Evolutionary conservation across 2,329 filamentous ascomycete species (phyloP).

Genomic region (Colletotrichum sp.): DNA sequence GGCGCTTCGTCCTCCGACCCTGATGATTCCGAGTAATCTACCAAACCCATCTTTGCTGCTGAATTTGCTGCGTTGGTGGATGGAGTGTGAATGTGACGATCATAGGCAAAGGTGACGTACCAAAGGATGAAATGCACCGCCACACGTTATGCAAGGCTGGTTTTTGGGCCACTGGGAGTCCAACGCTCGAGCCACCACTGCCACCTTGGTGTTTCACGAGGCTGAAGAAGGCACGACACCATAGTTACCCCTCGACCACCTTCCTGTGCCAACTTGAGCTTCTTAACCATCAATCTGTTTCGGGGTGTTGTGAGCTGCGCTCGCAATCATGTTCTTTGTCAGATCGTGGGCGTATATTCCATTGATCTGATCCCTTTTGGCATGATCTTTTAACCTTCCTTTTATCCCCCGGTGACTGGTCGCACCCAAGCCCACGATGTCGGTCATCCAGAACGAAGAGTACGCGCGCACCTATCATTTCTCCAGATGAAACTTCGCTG

Average conservation of each 20-base stretch:
- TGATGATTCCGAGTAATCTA: slow-evolving; percentile 85
- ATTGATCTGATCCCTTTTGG: slow-evolving; percentile 1
- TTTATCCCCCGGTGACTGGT: slow-evolving; percentile 7
- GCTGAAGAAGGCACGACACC: slow-evolving; percentile 16
- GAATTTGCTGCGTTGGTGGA: not conserved
- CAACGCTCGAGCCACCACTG: slow-evolving; percentile 1
- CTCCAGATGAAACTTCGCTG: not conserved
- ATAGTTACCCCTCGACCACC: slow-evolving; percentile 1
- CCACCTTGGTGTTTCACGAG: slow-evolving; percentile 21
- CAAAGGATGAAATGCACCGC: not conserved
- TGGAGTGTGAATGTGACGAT: not conserved
- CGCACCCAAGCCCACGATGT: slow-evolving; percentile 35
- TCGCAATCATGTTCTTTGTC: slow-evolving; percentile 17
- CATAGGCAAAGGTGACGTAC: not conserved
- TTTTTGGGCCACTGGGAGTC: not conserved
- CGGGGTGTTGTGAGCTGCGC: slow-evolving; percentile 10
- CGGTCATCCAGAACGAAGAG: slow-evolving; percentile 50
- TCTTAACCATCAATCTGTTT: not conserved
- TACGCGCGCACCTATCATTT: slow-evolving; percentile 26
- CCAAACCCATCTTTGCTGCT: slow-evolving; percentile 69
- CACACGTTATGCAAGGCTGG: slow-evolving; percentile 10
- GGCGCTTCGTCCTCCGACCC: slow-evolving; percentile 58
- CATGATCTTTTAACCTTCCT: slow-evolving; percentile 3
- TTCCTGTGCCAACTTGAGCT: not conserved
- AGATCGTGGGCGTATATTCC: not conserved